A percentile compares a stretch with the other conserved stretches of the same genome.
These are phyloP conservation scores for Nicotiana tomentosiformis DNA, from an alignment of 257 asterid species.

Conservation along the genomic window DNA sequence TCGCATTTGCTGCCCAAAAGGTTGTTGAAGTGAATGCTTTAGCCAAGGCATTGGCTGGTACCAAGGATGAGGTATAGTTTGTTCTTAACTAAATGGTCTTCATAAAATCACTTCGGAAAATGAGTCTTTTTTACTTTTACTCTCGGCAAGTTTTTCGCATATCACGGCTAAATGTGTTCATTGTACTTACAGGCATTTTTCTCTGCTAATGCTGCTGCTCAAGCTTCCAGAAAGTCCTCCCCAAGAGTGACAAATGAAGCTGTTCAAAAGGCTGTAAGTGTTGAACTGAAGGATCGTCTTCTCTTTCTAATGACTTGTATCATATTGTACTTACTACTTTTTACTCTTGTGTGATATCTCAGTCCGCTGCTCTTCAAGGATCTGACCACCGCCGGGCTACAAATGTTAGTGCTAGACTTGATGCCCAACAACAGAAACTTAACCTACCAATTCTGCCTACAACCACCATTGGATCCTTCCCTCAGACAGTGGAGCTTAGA, in stretches of 20 bases:
- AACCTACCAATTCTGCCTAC: conserved; percentile 97
- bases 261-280: conserved; percentile 96
- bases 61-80: conserved; percentile 66
- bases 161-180: background rate
- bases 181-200: conserved; percentile 53
- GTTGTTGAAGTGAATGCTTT: conserved; percentile 88
- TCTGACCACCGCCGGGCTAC: conserved; percentile 98
- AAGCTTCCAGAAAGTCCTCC: conserved; percentile 91
- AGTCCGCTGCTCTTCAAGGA: conserved; percentile 86
- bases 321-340: background rate
- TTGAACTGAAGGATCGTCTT: background rate
- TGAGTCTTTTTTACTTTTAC: background rate
- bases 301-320: conserved; percentile 5
- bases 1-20: conserved; percentile 96
- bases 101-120: background rate
- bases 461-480: conserved; percentile 97
- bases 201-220: conserved; percentile 84
- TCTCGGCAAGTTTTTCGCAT: background rate
- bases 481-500: conserved; percentile 88
- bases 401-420: conserved; percentile 87
- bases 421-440: conserved; percentile 94
- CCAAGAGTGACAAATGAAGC: conserved; percentile 90
- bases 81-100: background rate
- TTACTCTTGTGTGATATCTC: conserved; percentile 3
- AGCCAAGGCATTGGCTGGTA: conserved; percentile 86